Base-by-base conservation (phyloP, 2,329 filamentous ascomycete species). In the Pseudocercospora fuligena region DNA sequence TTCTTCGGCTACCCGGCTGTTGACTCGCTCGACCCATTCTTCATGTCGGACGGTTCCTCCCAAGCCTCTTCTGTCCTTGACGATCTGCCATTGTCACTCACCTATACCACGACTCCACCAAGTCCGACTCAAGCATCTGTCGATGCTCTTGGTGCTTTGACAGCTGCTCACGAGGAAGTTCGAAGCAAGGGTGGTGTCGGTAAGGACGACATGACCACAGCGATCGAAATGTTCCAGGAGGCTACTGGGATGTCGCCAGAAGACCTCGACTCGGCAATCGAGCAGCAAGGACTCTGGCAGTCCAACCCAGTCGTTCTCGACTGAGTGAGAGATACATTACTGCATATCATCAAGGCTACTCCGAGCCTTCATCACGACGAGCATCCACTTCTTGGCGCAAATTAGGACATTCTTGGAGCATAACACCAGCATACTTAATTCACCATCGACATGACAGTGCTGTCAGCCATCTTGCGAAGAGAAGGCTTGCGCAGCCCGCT, bases 41-140 rank as follows among this genome's bases (percentile, higher is more conserved):
- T 49, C 25, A 40, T 63, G 9, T 58, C 64, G 25, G 60, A 66
- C 31, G 31, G 56, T n/a, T n/a, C 19, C n/a, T 58, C 56, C 9
- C n/a, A 29, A 14, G 14, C 56, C 31, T 40, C 31, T 14, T 58
- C 56, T 4, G n/a, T 58, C 21, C 14, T 36, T 19, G 56, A 58
- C 16, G 56, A 43, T 8, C 11, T 58, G 27, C 56, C 56, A 19
- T 9, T 58, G 8, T 29, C 56, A 3, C 40, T 43, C 5, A 36
- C 56, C 16, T 58, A 58, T 33, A 36, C 27, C 31, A 40, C 31
- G 8, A 43, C 9, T 29, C 56, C 56, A 3, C 56, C 56, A 21
- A 43, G 29, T 43, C 56, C 56, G 5, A 43, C 56, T 40, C 27
- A 58, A 25, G 56, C 56, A 3, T 58, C 56, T 4, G 56, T 58